Evolutionary conservation across 345 rosid genomes (phyloP).

Genomic region (Citropsis articulata): DNA sequence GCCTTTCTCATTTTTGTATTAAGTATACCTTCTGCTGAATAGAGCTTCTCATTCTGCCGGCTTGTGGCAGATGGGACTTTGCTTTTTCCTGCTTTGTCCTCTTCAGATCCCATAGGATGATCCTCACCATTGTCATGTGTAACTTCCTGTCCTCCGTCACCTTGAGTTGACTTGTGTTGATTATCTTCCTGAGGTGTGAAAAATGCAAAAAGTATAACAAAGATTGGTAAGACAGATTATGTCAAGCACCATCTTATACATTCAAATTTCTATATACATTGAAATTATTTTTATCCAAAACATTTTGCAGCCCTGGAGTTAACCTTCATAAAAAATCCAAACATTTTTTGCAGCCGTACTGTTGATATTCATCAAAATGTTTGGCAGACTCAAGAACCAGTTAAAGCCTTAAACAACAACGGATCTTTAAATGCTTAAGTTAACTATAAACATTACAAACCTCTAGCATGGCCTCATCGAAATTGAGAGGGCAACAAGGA

Average conservation of each 20-base stretch:
- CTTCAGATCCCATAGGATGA: constrained; percentile 41
- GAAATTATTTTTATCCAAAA: not conserved
- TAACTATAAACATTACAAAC: constrained; percentile 33
- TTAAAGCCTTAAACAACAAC: not conserved
- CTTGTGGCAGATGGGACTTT: constrained; percentile 38
- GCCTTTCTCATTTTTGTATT: constrained; percentile 71
- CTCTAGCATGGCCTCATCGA: constrained; percentile 77
- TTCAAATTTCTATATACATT: not conserved
- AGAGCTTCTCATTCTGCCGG: constrained; percentile 73
- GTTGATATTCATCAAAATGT: not conserved
- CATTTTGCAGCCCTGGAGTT: not conserved
- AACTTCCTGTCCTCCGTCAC: constrained; percentile 21
- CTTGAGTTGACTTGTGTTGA: constrained; percentile 23
- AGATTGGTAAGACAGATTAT: not conserved
- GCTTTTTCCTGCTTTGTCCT: constrained; percentile 26
- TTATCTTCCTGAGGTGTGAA: constrained; percentile 37
- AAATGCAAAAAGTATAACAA: not conserved
- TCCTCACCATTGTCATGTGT: constrained; percentile 31
- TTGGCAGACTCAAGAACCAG: not conserved
- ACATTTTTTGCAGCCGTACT: not conserved
- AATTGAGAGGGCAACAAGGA: constrained; percentile 52
- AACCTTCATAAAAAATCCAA: not conserved
- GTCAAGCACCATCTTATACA: not conserved
- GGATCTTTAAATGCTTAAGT: not conserved
- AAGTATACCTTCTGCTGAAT: constrained; percentile 62